Conservation (phyloP, 306 rosid genomes). For the Carpinus fangiana region DNA sequence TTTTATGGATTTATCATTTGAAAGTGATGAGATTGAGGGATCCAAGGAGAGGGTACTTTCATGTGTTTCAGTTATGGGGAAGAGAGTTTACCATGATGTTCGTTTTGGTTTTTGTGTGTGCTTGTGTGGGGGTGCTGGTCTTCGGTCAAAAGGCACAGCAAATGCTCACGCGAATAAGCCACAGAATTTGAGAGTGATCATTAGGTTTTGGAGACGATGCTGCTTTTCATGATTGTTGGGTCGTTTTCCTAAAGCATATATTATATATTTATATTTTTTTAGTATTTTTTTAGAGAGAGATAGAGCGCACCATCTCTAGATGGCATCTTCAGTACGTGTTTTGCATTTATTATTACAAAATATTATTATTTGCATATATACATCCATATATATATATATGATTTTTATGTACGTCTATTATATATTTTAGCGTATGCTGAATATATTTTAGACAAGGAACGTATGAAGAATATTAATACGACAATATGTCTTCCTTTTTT, state of each 20-base stretch:
- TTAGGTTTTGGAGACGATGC: constrained; percentile 30
- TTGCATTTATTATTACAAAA: background rate
- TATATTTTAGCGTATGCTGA: background rate
- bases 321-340: background rate
- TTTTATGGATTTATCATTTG: constrained; percentile 60
- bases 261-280: background rate
- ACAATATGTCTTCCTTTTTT: too few species aligned
- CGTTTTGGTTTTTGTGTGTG: constrained; percentile 13
- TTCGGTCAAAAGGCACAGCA: constrained; percentile 60
- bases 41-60: constrained; percentile 75
- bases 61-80: constrained; percentile 41
- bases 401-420: background rate
- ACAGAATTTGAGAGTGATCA: constrained; percentile 19
- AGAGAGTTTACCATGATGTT: constrained; percentile 27
- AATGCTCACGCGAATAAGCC: constrained; percentile 47
- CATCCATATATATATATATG: background rate
- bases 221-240: constrained; percentile 65
- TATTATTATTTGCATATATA: background rate
- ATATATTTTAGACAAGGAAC: too few species aligned
- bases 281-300: background rate
- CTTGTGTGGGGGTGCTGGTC: constrained; percentile 27
- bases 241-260: constrained; percentile 48
- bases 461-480: too few species aligned
- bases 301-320: background rate
- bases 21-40: constrained; percentile 79